Evolutionary conservation across 129 eudicot genomes (phyloP), one percentile per base, ranked within the genome.

Genomic region (Gnaphalium uliginosum): DNA sequence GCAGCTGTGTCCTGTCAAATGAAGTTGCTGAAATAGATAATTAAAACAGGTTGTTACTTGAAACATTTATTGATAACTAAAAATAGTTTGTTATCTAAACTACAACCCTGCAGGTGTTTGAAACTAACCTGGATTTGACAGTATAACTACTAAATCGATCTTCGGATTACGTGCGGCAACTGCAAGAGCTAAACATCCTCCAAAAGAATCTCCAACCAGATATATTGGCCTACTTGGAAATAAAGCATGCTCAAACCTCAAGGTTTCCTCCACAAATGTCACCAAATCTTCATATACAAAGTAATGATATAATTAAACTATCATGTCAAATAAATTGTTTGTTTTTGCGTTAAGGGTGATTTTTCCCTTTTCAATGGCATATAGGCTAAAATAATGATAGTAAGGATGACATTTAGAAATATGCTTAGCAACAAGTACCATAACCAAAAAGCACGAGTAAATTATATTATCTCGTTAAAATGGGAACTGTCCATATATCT

Each of bases 161-260:
- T 67, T 26, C 3, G 96, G 96, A 81, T 87, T 87, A 75, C 88
- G 96, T 46, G 98, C 93, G 69, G 98, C 98, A 78, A 89, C 86
- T 35, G 98, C 89, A 68, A 92, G 94, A 32, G 98, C 96, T 81
- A 92, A 82, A 79, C 93, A 87, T 39, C 98, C 96, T 67, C 96
- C 98, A 32, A 92, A 84, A n/a, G 96, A 92, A 77, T 92, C 98
- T 64, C 96, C 98, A 22, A 92, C 86, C 19, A 92, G 68, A 81
- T 92, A 92, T 54, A 92, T 89, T 24, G 98, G 96, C 85, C 87
- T 89, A 37, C 71, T 82, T 59, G 98, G 98, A 74, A 74, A 82
- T 75, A 84, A 82, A 80, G 88, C 86, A 85, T 92, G 93, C 83
- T 92, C 91, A 53, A 71, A 57, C 83, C 86, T 89, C 83, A 92